Evolutionary conservation across 164 flowering plant species (phyloP).

Genomic region (Echeveria elegans): DNA sequence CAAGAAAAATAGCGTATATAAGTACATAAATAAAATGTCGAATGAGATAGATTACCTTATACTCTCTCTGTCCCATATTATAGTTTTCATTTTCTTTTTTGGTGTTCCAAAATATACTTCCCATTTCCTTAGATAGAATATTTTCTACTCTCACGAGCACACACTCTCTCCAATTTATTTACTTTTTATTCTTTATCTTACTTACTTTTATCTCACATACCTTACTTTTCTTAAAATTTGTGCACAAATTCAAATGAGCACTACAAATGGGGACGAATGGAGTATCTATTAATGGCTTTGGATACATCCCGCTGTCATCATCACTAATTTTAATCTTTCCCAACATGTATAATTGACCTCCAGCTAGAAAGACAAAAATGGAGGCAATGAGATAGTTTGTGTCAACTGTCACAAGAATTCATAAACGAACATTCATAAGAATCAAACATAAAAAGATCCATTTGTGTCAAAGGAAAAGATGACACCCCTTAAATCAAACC

Average conservation of each 20-base stretch:
- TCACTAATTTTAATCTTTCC: conserved; percentile 71
- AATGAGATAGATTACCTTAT: conserved; percentile 15
- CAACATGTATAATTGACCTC: conserved; percentile 98
- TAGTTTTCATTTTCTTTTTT: no score
- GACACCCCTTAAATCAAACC: background rate
- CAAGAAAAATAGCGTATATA: no score
- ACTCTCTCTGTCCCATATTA: no score
- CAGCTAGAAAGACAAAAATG: conserved; percentile 1
- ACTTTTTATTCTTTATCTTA: no score
- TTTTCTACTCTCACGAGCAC: no score
- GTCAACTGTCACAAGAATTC: background rate
- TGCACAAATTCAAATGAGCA: no score
- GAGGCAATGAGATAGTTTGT: background rate
- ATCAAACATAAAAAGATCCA: background rate
- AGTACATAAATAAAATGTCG: background rate
- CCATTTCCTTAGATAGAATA: no score
- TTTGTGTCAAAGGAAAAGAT: background rate
- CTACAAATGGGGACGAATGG: no score
- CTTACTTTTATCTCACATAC: no score
- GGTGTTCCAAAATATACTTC: no score
- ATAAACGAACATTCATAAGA: background rate
- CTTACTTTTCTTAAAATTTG: no score
- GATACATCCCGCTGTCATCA: conserved; percentile 99
- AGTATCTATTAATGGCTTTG: conserved; percentile 95
- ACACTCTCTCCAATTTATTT: no score